Evolutionary conservation across 108 stramenopile genomes (phyloP), one percentile per base, ranked within the genome.

Genomic region (Cyclotella distinguenda): DNA sequence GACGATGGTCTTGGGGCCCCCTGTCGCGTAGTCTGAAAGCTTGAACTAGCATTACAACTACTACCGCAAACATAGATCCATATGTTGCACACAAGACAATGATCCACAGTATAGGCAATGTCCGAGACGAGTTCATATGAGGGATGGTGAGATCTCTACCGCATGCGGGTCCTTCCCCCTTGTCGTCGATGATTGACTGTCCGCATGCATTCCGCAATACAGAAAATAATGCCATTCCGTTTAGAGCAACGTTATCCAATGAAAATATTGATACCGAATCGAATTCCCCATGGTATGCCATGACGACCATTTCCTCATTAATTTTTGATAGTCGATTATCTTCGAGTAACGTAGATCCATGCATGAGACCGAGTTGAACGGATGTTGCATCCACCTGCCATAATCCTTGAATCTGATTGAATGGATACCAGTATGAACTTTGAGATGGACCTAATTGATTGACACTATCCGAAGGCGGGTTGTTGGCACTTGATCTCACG

Each of bases 401-500:
- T 22, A 87, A 64, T 4, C 82, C 84, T 62, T 90, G 89, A n/a
- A 87, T 80, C 56, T 82, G 84, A 59, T 84, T 84, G 62, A 90
- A 82, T 1, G 88, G 89, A 72, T 80, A 84, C 35, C 65, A 58
- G 25, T 62, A 67, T 31, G 48, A 49, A 42, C 81, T 68, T 10
- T 45, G 65, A 7, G 86, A 86, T 45, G 86, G 89, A 7, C 89
- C 89, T n/a, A 90, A 57, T 21, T 35, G 42, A 38, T 70, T 45
- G n/a, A 44, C 56, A 58, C 68, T 53, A 44, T 90, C 75, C 7
- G 88, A 71, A 1, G 88, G 54, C n/a, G 81, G 72, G 60, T 85
- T 86, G 58, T 90, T 90, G 51, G 88, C 73, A 60, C 86, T 84
- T 10, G 80, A 78, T 43, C 68, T 60, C 2, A 61, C 76, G 74